phyloP scores from a whole-genome alignment of 2,329 filamentous ascomycete species.

The Aureobasidium pullulans region DNA sequence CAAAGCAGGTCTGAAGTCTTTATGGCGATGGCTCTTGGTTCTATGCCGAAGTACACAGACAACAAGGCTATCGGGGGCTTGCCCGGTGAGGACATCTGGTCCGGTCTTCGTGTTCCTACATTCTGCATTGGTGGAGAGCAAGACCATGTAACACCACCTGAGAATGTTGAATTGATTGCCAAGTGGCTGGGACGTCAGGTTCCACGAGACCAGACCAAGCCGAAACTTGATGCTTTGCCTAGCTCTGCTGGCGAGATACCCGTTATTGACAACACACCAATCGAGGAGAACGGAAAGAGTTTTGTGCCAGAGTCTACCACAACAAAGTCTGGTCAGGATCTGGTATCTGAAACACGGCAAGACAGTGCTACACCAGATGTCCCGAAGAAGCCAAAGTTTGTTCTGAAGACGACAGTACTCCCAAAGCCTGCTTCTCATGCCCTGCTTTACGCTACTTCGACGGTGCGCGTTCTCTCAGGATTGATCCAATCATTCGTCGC shows the following conservation, averaged over 20 bases:
- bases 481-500: slow-evolving; percentile 77
- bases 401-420: slow-evolving; percentile 63
- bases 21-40: slow-evolving; percentile 70
- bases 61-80: slow-evolving; percentile 55
- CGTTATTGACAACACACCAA: slow-evolving; percentile 1
- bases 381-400: slow-evolving; percentile 30
- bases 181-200: slow-evolving; percentile 24
- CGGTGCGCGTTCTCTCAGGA: slow-evolving; percentile 68
- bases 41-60: slow-evolving; percentile 53
- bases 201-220: not conserved
- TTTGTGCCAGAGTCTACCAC: not conserved
- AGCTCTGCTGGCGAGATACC: slow-evolving; percentile 27
- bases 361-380: slow-evolving; percentile 29
- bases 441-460: slow-evolving; percentile 70
- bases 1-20: slow-evolving; percentile 79
- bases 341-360: not conserved
- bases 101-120: slow-evolving; percentile 62
- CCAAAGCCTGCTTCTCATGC: slow-evolving; percentile 75
- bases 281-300: not conserved
- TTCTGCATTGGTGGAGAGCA: slow-evolving; percentile 71
- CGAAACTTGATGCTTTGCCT: slow-evolving; percentile 20
- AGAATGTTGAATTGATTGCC: slow-evolving; percentile 62
- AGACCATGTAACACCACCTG: slow-evolving; percentile 68
- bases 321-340: not conserved
- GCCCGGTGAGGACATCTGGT: slow-evolving; percentile 65